A percentile compares a stretch with the other conserved stretches of the same genome.
These are phyloP conservation scores for Herpetospermum pedunculosum DNA, from an alignment of 306 rosid species.

Conservation along the genomic window DNA sequence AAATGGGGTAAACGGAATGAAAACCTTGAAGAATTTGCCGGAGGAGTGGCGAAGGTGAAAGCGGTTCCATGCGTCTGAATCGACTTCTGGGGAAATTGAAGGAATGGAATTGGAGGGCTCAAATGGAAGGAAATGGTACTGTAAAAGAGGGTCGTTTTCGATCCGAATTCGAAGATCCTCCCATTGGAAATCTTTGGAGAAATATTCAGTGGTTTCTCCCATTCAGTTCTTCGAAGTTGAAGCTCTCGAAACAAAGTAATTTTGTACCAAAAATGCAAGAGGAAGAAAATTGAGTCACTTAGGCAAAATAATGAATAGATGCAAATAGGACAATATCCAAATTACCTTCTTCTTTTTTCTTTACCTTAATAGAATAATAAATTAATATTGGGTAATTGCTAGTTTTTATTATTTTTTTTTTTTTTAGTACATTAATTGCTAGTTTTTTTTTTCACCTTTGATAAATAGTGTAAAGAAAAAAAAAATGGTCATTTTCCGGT, in stretches of 20 bases:
- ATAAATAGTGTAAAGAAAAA: too few species aligned
- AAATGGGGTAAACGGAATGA: background rate
- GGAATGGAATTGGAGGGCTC: conserved; percentile 10
- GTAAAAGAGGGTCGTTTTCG: conserved; percentile 40
- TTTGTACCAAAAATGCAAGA: background rate
- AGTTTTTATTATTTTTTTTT: too few species aligned
- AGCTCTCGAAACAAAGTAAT: background rate
- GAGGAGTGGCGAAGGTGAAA: conserved; percentile 82
- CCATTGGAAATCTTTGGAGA: conserved; percentile 76
- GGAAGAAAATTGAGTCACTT: too few species aligned
- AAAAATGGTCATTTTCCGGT: too few species aligned
- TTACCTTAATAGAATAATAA: too few species aligned
- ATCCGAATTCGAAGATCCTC: conserved; percentile 48
- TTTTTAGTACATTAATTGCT: too few species aligned
- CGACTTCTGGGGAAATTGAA: conserved; percentile 17
- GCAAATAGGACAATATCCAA: too few species aligned
- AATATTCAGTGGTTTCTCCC: conserved; percentile 41
- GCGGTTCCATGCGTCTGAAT: conserved; percentile 58
- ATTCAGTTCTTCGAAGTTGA: conserved; percentile 6
- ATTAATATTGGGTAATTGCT: too few species aligned
- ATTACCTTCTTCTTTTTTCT: too few species aligned
- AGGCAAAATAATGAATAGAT: too few species aligned
- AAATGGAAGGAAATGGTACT: conserved; percentile 47
- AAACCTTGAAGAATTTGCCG: conserved; percentile 88
- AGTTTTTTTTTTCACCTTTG: too few species aligned